Evolutionary conservation across 176 grass and related monocot species (phyloP).

Genomic region (Bonia amplexicaulis): DNA sequence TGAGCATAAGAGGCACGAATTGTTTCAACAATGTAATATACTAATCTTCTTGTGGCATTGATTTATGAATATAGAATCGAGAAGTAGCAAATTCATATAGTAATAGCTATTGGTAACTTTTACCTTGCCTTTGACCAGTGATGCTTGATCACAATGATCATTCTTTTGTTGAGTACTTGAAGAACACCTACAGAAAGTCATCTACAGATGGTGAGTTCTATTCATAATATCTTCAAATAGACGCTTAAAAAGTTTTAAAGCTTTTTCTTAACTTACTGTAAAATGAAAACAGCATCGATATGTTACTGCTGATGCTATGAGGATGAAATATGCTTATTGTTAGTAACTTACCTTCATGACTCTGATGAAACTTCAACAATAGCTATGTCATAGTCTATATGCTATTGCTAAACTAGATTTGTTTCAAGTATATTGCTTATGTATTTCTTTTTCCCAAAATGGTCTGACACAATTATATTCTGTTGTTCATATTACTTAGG

Average conservation of each 20-base stretch:
- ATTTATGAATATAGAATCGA: background rate
- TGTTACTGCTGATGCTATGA: background rate
- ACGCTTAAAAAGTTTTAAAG: background rate
- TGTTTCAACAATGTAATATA: constrained; percentile 61
- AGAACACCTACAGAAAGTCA: constrained; percentile 39
- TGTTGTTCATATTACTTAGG: constrained; percentile 30
- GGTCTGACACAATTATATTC: background rate
- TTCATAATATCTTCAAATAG: background rate
- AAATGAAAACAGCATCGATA: background rate
- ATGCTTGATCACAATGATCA: constrained; percentile 52
- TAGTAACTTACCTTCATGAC: background rate
- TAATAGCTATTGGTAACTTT: constrained; percentile 17
- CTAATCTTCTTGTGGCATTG: background rate
- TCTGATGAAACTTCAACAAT: background rate
- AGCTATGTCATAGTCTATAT: background rate
- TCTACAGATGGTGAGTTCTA: constrained; percentile 31
- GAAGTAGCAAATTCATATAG: background rate
- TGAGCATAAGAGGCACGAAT: constrained; percentile 39
- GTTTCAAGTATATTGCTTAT: background rate
- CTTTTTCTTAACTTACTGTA: background rate
- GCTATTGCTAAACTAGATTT: background rate
- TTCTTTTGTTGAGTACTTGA: constrained; percentile 53
- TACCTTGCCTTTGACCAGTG: constrained; percentile 39
- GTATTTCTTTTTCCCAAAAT: background rate
- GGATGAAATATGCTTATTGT: background rate